These are phyloP conservation scores for Strombidium stylifer DNA, from an alignment of 73 alveolate genomes.

Conservation along the genomic window DNA sequence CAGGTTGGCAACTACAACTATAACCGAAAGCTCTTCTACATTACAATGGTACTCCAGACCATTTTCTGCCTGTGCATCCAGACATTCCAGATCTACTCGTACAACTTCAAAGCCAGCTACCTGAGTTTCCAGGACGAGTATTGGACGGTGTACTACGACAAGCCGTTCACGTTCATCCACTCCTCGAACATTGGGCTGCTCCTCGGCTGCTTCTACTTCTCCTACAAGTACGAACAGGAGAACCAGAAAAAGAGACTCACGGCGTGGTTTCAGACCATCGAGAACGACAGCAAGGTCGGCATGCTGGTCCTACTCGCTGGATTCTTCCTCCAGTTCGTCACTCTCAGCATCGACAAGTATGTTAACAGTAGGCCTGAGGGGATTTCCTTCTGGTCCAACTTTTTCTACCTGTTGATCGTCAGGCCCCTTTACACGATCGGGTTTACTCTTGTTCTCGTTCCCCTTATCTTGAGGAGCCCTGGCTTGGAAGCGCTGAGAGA, in stretches of 20 bases:
- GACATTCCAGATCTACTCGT: neutral
- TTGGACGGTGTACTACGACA: constrained; percentile 24
- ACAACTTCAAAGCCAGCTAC: constrained; percentile 7
- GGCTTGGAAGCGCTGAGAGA: neutral
- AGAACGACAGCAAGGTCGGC: neutral
- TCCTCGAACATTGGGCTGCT: constrained; percentile 1
- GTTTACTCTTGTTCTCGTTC: neutral
- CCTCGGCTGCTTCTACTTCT: neutral
- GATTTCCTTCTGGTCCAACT: neutral
- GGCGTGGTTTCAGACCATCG: neutral
- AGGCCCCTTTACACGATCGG: constrained; percentile 19
- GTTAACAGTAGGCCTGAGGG: constrained; percentile 8
- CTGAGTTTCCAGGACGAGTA: constrained; percentile 21
- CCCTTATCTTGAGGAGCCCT: constrained; percentile 1
- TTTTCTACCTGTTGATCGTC: neutral
- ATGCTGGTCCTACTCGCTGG: no score
- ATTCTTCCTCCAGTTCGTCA: neutral
- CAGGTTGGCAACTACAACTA: neutral
- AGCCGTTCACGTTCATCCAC: constrained; percentile 14
- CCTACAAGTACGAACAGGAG: constrained; percentile 5
- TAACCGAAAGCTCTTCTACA: neutral
- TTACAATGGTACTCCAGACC: neutral
- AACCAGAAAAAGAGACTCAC: no score
- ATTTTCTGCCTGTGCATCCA: neutral
- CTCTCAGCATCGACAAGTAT: neutral